These are phyloP conservation scores for Sophora flavescens DNA, from an alignment of 306 rosid genomes.

Conservation along the genomic window DNA sequence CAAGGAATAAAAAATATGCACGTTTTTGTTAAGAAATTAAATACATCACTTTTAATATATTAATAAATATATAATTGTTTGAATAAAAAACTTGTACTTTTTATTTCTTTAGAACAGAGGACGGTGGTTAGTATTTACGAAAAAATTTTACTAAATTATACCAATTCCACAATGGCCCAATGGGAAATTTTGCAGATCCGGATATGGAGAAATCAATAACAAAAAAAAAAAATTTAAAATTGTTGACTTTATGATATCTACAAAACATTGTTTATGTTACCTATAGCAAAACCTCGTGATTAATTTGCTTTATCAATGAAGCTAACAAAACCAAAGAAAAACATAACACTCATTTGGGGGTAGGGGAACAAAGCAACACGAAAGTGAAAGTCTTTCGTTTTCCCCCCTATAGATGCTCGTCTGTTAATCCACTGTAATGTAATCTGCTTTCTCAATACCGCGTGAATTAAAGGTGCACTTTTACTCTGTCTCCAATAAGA, in stretches of 20 bases:
- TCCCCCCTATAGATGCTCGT: not conserved
- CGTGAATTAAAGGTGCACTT: slow-evolving; percentile 32
- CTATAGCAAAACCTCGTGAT: slow-evolving; percentile 24
- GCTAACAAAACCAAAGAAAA: slow-evolving; percentile 3
- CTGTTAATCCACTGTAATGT: not conserved
- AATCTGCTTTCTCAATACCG: slow-evolving; percentile 8
- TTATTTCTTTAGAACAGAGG: too few relatives aligned
- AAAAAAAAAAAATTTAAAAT: not conserved
- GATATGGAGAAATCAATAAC: not conserved
- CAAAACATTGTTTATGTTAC: slow-evolving; percentile 13
- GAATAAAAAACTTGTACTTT: too few relatives aligned
- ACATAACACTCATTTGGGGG: not conserved
- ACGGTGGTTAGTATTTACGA: too few relatives aligned
- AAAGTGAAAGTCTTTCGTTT: not conserved
- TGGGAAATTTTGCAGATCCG: not conserved
- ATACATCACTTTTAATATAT: too few relatives aligned
- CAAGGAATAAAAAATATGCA: too few relatives aligned
- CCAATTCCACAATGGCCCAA: not conserved
- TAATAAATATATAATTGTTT: too few relatives aligned
- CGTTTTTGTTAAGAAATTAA: too few relatives aligned
- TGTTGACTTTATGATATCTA: not conserved
- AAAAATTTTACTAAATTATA: too few relatives aligned
- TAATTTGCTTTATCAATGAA: slow-evolving; percentile 4
- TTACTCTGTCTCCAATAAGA: slow-evolving; percentile 31
- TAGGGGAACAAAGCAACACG: slow-evolving; percentile 18